phyloP scores from a whole-genome alignment of 2,329 filamentous ascomycete genomes.

The Cercospora janseana region DNA sequence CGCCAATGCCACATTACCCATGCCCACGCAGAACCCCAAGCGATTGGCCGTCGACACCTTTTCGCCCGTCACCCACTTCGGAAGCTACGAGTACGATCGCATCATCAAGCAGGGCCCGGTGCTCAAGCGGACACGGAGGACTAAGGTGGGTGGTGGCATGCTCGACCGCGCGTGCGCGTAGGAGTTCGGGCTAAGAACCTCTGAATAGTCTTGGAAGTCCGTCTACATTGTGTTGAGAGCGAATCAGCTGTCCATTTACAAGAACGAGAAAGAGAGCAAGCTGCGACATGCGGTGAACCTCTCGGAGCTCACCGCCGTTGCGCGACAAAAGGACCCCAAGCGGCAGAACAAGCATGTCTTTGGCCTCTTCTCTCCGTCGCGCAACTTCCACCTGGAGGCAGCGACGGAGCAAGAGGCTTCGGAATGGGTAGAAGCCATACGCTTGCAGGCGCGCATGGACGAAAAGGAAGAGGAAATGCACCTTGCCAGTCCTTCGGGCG shows the following conservation, averaged over 20 bases:
- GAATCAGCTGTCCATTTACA: constrained; percentile 88
- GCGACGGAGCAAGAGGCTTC: constrained; percentile 69
- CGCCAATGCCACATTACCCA: constrained; percentile 2
- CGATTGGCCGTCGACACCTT: constrained; percentile 56
- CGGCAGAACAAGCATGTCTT: constrained; percentile 84
- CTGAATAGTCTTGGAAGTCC: constrained; percentile 76
- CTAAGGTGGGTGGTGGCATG: constrained; percentile 62
- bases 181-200: constrained; percentile 26
- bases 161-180: background rate
- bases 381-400: constrained; percentile 89
- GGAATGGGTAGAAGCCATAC: constrained; percentile 82
- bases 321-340: constrained; percentile 83
- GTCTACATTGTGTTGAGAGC: constrained; percentile 87
- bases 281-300: constrained; percentile 84
- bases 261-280: constrained; percentile 83
- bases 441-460: constrained; percentile 76
- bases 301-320: constrained; percentile 86
- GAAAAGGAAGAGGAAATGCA: constrained; percentile 85
- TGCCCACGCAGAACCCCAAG: background rate
- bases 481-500: constrained; percentile 63
- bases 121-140: constrained; percentile 86
- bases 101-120: constrained; percentile 87
- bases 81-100: constrained; percentile 92
- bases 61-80: constrained; percentile 89
- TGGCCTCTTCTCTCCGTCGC: constrained; percentile 84